Base-by-base conservation (phyloP, 805 yeast genomes). In the Teunomyces kruisii region DNA sequence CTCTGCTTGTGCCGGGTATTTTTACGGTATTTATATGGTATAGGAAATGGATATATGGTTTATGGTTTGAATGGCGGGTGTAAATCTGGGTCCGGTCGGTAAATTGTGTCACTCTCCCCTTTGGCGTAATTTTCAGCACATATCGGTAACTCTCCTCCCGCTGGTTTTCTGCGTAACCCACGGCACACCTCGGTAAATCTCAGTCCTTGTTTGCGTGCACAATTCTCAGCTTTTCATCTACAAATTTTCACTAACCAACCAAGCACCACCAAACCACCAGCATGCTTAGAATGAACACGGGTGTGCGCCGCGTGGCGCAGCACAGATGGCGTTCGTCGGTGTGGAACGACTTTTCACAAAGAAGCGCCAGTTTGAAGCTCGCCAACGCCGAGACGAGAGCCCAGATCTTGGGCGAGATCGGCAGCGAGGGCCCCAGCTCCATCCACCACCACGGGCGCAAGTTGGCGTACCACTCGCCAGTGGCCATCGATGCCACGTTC, bases 401-500 rank as follows among this genome's bases (percentile, higher is more conserved):
- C 4, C 59, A 57, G 33, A 44, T 67, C 24, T 60, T 67, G 40
- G 58, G 56, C 16, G 52, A 58, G 26, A 47, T 52, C 28, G 52
- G 67, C 9, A 41, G 49, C 7, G 47, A 51, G 24, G 87, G 87
- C 2, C 88, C 88, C 8, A 72, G 70, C 9, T 74, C 85, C 13
- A 55, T 82, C 19, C 72, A 67, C 46, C 65, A 71, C 42, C 59
- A 67, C 38, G 56, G 67, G 36, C 73, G 67, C 50, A 75, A 75
- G 58, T 49, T 62, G 30, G 70, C 79, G 47, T 89, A 90, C 66
- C 74, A 70, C 43, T 73, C 92, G 2, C 96, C 96, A 9, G 68
- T 62, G 36, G 85, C 83, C 2, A 73, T 90, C 36, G 80, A 85
- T 49, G 86, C 83, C 29, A 85, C 88, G 1, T 90, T 88, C 64